Evolutionary conservation across 768 basidiomycete species (phyloP), one percentile per base, ranked within the genome.

Genomic region (Cystobasidium tubakii): DNA sequence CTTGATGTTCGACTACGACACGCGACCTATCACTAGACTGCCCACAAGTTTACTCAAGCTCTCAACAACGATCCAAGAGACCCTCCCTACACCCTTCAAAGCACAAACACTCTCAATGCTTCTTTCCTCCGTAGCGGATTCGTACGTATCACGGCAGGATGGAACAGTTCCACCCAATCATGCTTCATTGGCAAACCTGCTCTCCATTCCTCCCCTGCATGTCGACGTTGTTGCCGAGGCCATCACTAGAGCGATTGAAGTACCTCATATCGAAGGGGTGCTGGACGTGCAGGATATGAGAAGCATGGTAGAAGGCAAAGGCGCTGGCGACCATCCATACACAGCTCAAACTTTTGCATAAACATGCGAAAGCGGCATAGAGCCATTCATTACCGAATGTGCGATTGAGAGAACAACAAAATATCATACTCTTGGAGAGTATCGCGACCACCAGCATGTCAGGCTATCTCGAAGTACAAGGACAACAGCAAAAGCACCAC

Each of bases 201-300:
- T 97, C 64, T 85, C 86, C n/a, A 88, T 89, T 69, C 91, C 90
- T 34, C 94, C 96, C 1, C 87, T 98, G 53, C 95, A 98, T 79
- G 92, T 97, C 25, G 96, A 99, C 78, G 91, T 93, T 75, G 92
- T 98, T 55, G 96, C 89, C 1, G 87, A 88, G 77, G 91, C 92
- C 0, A 85, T 92, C 7, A 87, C 89, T 74, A 36, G 73, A n/a
- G 76, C 81, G 23, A 84, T 88, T 23, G 85, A 86, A 42, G 83
- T 88, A 73, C 85, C 87, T 36, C 84, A 84, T 53, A 82, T 91
- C 60, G 80, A 79, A 66, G 91, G 90, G 53, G 86, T 88, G 25
- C 83, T 92, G 33, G 88, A 85, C 12, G 90, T 92, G 71, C 80
- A 79, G 73, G 83, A 84, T 76, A 94, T 95, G 89, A 85, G 89